Evolutionary conservation across 2,329 filamentous ascomycete genomes (phyloP), one percentile per base, ranked within the genome.

Genomic region (Chrysoporthe deuterocubensis): DNA sequence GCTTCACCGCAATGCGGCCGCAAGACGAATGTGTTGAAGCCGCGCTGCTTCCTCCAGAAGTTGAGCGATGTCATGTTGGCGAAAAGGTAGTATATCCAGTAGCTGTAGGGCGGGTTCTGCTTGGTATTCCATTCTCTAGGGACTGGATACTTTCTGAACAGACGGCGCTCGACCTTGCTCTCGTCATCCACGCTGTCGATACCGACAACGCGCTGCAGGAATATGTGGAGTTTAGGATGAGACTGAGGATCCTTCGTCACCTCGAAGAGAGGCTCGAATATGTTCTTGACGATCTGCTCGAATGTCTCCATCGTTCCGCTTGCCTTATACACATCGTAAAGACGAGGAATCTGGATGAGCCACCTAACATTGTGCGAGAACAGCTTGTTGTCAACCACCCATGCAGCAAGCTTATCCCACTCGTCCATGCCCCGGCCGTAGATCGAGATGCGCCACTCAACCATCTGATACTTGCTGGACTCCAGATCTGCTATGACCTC

Each of bases 401-500:
- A 99, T 3, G 92, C 93, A 3, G 96, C 96, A 63, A 99, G 87
- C 76, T 97, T 99, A 76, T 98, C 95, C 96, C 96, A 99, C 78
- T 99, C 96, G 71, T 97, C 90, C 52, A 97, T 85, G 2, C 91
- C 92, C 76, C 93, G 92, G 71, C 96, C 96, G 75, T 99, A 99
- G 71, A 99, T 93, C 34, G 94, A 97, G 72, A 99, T 97, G 56
- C 96, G 93, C 94, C 96, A 99, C 81, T 99, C 96, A 1, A 96
- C 96, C 92, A 99, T 97, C 78, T 99, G 96, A 76, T 99, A 99
- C 78, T 99, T 99, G 87, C 94, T 97, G 61, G 95, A 97, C 79
- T 99, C 96, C 43, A 99, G 83, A 84, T 99, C 96, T 3, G 94
- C 90, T 65, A 99, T 97, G 71, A 99, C 96, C 79, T 99, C 96